A percentile compares a stretch with the other conserved stretches of the same genome.
Conservation (phyloP, 306 rosid genomes). For the Dalbergia cochinchinensis region DNA sequence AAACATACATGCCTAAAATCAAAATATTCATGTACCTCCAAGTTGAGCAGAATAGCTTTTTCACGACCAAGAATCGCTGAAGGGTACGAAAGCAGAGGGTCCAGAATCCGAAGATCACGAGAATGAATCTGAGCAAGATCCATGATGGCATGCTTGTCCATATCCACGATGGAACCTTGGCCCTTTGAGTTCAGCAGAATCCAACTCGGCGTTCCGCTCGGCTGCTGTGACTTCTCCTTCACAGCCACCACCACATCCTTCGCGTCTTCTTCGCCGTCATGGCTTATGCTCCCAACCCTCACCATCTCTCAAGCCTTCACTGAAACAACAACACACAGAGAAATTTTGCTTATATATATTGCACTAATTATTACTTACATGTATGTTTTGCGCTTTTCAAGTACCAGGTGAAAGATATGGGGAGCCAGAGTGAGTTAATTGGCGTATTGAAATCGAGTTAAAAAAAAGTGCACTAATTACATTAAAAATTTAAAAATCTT, state of each 20-base stretch:
- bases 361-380: too few species aligned
- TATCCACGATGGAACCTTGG: not conserved
- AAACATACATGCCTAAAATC: too few species aligned
- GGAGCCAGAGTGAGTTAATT: too few species aligned
- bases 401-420: too few species aligned
- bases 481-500: too few species aligned
- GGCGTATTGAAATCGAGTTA: too few species aligned
- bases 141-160: constrained; percentile 2
- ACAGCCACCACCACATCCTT: not conserved
- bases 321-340: not conserved
- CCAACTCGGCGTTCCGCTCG: constrained; percentile 31
- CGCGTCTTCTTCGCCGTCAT: not conserved
- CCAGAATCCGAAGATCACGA: constrained; percentile 11
- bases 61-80: constrained; percentile 2
- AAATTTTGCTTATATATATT: too few species aligned
- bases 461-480: too few species aligned
- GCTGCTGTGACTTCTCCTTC: not conserved
- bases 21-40: not conserved
- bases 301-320: not conserved
- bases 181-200: not conserved
- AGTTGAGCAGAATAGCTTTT: constrained; percentile 10
- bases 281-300: not conserved
- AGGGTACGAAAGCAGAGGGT: not conserved
- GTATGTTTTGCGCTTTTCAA: too few species aligned
- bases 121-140: not conserved